Evolutionary conservation across 1,284 basidiomycete genomes (phyloP).

Genomic region (Irpex sp.): DNA sequence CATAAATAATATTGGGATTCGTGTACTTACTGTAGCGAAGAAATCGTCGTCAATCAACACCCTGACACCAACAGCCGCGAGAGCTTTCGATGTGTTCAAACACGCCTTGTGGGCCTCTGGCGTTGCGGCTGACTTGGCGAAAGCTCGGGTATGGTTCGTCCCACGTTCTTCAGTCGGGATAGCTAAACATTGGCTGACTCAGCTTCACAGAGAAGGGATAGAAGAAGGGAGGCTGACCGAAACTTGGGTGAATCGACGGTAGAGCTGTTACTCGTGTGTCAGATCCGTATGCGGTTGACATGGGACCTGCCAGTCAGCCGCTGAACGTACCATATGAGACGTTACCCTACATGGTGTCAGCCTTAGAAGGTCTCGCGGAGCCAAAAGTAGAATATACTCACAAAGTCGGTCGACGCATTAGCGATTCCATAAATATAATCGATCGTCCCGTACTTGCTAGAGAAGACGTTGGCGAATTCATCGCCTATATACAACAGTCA

Average conservation of each 20-base stretch:
- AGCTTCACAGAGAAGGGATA: neutral
- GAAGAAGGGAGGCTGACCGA: constrained; percentile 34
- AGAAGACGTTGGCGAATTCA: constrained; percentile 23
- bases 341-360: constrained; percentile 44
- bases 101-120: constrained; percentile 56
- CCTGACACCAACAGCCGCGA: constrained; percentile 56
- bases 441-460: constrained; percentile 21
- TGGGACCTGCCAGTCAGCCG: neutral
- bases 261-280: constrained; percentile 5
- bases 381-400: constrained; percentile 9
- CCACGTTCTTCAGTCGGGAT: constrained; percentile 60
- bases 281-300: neutral
- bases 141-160: constrained; percentile 64
- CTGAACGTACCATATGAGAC: constrained; percentile 49
- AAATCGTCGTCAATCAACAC: constrained; percentile 53
- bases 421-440: constrained; percentile 21
- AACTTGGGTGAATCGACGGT: constrained; percentile 51
- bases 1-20: neutral
- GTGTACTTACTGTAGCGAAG: constrained; percentile 40
- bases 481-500: constrained; percentile 14
- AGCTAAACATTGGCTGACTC: constrained; percentile 31
- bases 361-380: neutral
- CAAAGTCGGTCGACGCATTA: constrained; percentile 26
- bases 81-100: constrained; percentile 51
- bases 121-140: constrained; percentile 55